Evolutionary conservation across 805 yeast genomes (phyloP).

Genomic region (Kluyveromyces dobzhanskii): DNA sequence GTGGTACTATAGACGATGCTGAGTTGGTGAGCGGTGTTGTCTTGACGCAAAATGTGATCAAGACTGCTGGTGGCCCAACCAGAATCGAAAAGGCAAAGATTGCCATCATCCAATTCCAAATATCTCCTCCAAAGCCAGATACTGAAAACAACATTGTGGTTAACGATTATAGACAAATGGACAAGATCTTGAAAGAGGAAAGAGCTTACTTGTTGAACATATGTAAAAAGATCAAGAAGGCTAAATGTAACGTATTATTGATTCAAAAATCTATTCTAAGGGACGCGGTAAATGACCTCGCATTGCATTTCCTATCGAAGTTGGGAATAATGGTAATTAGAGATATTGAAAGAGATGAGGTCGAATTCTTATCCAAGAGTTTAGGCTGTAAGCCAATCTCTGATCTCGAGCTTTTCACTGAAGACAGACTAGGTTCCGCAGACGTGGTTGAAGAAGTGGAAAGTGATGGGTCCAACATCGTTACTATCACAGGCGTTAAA

Average conservation of each 20-base stretch:
- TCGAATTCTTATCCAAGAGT: slow-evolving; percentile 76
- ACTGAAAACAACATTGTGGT: slow-evolving; percentile 97
- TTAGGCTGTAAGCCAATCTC: slow-evolving; percentile 95
- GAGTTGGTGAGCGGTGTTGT: slow-evolving; percentile 90
- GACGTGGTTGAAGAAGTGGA: slow-evolving; percentile 89
- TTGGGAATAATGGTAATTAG: slow-evolving; percentile 88
- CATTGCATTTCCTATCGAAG: slow-evolving; percentile 89
- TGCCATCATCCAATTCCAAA: slow-evolving; percentile 86
- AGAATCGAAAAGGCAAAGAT: slow-evolving; percentile 90
- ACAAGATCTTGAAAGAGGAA: slow-evolving; percentile 94
- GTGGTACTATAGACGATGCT: slow-evolving; percentile 97
- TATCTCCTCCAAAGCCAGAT: slow-evolving; percentile 95
- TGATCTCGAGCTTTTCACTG: slow-evolving; percentile 86
- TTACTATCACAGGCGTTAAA: slow-evolving; percentile 77
- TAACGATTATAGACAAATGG: slow-evolving; percentile 98
- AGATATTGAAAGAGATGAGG: slow-evolving; percentile 93
- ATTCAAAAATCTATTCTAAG: slow-evolving; percentile 90
- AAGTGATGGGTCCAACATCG: slow-evolving; percentile 82
- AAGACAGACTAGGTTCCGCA: slow-evolving; percentile 85
- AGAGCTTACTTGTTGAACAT: slow-evolving; percentile 90
- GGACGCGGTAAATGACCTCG: slow-evolving; percentile 91
- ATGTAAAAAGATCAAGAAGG: slow-evolving; percentile 92
- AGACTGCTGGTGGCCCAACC: slow-evolving; percentile 90
- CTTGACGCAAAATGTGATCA: slow-evolving; percentile 81
- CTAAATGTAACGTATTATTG: slow-evolving; percentile 87